Conservation (phyloP, 352 stramenopile species). For the Globisporangium rhizosaccharum region DNA sequence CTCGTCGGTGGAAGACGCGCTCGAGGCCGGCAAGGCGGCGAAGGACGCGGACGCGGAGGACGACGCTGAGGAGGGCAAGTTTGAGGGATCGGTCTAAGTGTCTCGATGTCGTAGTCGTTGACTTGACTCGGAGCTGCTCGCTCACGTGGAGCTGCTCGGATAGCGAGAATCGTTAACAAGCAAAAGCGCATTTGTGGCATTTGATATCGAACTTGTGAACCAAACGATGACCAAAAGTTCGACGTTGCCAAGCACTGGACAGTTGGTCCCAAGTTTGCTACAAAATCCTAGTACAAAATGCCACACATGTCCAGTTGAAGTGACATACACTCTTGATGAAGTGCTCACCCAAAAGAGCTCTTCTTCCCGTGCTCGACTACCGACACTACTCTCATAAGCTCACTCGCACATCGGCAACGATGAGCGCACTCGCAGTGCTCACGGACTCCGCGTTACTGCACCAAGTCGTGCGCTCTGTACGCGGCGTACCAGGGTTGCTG, state of each 20-base stretch:
- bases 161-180: background rate
- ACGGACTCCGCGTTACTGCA: constrained; percentile 1
- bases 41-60: constrained; percentile 25
- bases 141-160: too few species aligned
- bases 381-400: too few species aligned
- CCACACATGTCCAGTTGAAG: too few species aligned
- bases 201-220: too few species aligned
- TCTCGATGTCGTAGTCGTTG: background rate
- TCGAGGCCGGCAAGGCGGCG: constrained; percentile 24
- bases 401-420: background rate
- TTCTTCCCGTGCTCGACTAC: background rate
- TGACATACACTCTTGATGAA: too few species aligned
- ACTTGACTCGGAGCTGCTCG: background rate
- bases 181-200: too few species aligned
- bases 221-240: background rate
- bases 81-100: constrained; percentile 45
- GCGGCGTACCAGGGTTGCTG: constrained; percentile 1
- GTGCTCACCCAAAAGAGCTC: background rate
- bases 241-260: too few species aligned
- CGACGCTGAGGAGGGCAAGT: constrained; percentile 40
- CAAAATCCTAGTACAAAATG: too few species aligned
- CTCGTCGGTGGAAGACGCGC: constrained; percentile 24
- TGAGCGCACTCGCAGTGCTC: constrained; percentile 3
- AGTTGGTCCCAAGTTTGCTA: too few species aligned
- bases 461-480: constrained; percentile 1